These are phyloP conservation scores for Pancytospora philotis DNA, from an alignment of 371 early-diverging fungal genomes.

Conservation along the genomic window DNA sequence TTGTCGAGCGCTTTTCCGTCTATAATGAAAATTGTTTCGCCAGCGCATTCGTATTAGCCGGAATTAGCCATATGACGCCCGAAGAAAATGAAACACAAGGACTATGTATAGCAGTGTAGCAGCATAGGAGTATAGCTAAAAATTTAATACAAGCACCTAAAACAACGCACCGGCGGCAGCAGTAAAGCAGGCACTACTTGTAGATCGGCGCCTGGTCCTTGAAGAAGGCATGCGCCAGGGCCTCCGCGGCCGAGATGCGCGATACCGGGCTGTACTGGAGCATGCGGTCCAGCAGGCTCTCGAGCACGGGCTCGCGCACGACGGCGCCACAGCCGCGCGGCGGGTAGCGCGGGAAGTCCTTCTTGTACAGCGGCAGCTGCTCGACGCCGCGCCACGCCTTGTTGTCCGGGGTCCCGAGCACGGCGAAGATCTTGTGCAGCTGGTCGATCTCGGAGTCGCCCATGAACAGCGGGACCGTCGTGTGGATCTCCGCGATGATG, in stretches of 20 bases:
- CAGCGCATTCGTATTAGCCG: too few relatives aligned
- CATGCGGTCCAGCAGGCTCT: conserved; percentile 71
- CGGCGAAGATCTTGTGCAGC: conserved; percentile 94
- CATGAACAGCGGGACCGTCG: conserved; percentile 84
- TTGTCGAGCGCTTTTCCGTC: too few relatives aligned
- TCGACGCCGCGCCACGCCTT: conserved; percentile 80
- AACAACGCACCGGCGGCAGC: too few relatives aligned
- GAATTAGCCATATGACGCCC: too few relatives aligned
- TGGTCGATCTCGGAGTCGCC: conserved; percentile 97
- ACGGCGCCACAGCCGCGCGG: conserved; percentile 42
- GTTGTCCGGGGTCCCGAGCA: conserved; percentile 90
- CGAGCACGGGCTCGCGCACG: conserved; percentile 64
- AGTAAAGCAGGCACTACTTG: too few relatives aligned
- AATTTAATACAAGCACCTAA: too few relatives aligned
- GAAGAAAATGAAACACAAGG: too few relatives aligned
- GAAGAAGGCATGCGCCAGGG: conserved; percentile 86
- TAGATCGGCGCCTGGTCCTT: conserved; percentile 70
- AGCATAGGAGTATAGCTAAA: too few relatives aligned
- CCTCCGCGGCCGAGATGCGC: conserved; percentile 77
- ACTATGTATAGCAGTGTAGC: too few relatives aligned
- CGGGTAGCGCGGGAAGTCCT: conserved; percentile 55
- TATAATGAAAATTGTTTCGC: too few relatives aligned
- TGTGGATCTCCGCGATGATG: conserved; percentile 76
- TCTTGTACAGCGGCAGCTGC: conserved; percentile 67
- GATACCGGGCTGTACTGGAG: conserved; percentile 80